Evolutionary conservation across 108 stramenopile genomes (phyloP), one percentile per base, ranked within the genome.

Genomic region (Cyclostephanos tholiformis): DNA sequence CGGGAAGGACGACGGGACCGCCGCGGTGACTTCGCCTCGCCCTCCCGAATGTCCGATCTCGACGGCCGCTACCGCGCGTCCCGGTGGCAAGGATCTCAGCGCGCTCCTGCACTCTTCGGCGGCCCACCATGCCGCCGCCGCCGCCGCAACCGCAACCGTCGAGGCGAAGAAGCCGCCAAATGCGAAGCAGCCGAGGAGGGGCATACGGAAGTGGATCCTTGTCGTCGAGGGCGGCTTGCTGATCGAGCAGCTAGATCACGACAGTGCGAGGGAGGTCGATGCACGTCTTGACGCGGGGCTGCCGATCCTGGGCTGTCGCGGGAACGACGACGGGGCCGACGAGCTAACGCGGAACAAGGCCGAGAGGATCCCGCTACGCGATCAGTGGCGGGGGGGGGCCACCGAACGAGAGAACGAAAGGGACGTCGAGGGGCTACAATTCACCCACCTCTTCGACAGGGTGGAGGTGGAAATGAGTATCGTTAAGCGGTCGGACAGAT

Each of bases 381-480:
- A 86, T 67, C 66, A 69, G 13, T 78, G 75, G 63, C 80, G 58
- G 27, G 77, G 82, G 22, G 81, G 81, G n/a, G 59, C 63, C 13
- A 51, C 69, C 26, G 80, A 81, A 44, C 39, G 85, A n/a, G 72
- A 83, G 62, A 82, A 83, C 51, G 89, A 91, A 55, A 80, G 81
- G 35, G 75, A 73, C 3, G 65, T 89, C 9, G 72, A 84, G 23
- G 86, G 89, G 10, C 49, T 84, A 35, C 17, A 67, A 10, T 95
- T 95, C 75, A 89, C 93, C 16, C 91, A 95, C 66, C 81, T 86
- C 36, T 92, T 95, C 69, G 89, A 92, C 65, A 82, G 78, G 44
- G 14, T 92, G 46, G 80, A 79, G 41, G 87, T 90, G 25, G 71
- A 79, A 39, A 79, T 95, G 61, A 88, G 82, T 60, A 83, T 48